Evolutionary conservation across 345 rosid species (phyloP).

Genomic region (Erodium maritimum): DNA sequence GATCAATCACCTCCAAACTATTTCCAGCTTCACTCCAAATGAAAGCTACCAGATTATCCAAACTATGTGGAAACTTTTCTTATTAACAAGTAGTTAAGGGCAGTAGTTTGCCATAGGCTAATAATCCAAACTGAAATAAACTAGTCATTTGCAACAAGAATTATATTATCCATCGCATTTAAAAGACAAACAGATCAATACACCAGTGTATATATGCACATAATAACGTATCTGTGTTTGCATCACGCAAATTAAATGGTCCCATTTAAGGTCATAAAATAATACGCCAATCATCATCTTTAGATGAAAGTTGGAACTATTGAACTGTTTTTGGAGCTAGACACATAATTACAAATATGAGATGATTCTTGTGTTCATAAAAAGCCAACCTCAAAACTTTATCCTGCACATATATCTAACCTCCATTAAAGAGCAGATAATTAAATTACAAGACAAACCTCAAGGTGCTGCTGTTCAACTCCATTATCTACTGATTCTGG

Average conservation of each 20-base stretch:
- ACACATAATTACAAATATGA: not conserved
- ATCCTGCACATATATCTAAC: not conserved
- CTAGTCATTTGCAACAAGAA: too few relatives aligned
- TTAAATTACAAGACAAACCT: conserved; percentile 16
- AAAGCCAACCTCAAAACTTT: not conserved
- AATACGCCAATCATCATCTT: not conserved
- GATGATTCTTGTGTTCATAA: not conserved
- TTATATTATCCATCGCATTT: too few relatives aligned
- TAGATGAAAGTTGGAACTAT: not conserved
- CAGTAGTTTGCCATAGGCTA: too few relatives aligned
- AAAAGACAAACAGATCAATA: too few relatives aligned
- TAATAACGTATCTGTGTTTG: too few relatives aligned
- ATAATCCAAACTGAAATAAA: not conserved
- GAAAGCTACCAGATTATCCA: too few relatives aligned
- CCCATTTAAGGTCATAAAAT: not conserved
- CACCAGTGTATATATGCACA: too few relatives aligned
- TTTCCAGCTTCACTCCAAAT: not conserved
- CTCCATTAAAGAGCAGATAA: not conserved
- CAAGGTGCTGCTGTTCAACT: conserved; percentile 16
- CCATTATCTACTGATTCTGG: conserved; percentile 18
- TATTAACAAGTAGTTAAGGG: too few relatives aligned
- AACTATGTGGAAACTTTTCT: too few relatives aligned
- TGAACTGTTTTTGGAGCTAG: not conserved
- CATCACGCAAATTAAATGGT: not conserved
- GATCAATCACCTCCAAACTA: not conserved